These are phyloP conservation scores for Styphnolobium japonicum DNA, from an alignment of 306 rosid genomes.

Conservation along the genomic window DNA sequence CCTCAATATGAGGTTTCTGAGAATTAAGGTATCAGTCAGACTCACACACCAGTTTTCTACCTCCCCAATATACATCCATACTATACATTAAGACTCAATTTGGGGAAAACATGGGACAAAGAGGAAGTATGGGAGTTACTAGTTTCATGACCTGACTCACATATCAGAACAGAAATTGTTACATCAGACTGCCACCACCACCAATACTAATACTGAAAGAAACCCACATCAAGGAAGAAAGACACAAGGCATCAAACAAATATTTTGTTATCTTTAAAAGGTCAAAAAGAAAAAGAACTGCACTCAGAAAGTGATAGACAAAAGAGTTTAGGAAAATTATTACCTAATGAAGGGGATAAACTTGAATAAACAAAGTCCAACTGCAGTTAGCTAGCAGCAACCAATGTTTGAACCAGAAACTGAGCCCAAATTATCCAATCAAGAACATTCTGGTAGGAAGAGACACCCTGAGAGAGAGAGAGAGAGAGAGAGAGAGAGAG, in stretches of 20 bases:
- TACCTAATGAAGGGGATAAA: not conserved
- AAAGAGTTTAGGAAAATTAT: not conserved
- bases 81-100: not conserved
- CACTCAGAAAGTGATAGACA: not conserved
- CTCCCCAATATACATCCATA: not conserved
- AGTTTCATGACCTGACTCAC: not conserved
- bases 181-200: not conserved
- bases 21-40: not conserved
- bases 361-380: not conserved
- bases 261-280: not conserved
- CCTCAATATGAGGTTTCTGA: not conserved
- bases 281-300: slow-evolving; percentile 7
- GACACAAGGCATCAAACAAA: slow-evolving; percentile 10
- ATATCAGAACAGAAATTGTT: not conserved
- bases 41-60: not conserved
- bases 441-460: not conserved
- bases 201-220: not conserved
- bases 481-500: slow-evolving; percentile 15
- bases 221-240: slow-evolving; percentile 16
- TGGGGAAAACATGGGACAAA: not conserved
- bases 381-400: slow-evolving; percentile 8
- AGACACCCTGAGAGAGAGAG: not conserved
- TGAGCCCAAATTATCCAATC: slow-evolving; percentile 26
- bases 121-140: not conserved
- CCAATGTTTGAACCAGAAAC: slow-evolving; percentile 27